Evolutionary conservation across 371 early-diverging fungal species (phyloP).

Genomic region (Basidiobolus heterosporus): DNA sequence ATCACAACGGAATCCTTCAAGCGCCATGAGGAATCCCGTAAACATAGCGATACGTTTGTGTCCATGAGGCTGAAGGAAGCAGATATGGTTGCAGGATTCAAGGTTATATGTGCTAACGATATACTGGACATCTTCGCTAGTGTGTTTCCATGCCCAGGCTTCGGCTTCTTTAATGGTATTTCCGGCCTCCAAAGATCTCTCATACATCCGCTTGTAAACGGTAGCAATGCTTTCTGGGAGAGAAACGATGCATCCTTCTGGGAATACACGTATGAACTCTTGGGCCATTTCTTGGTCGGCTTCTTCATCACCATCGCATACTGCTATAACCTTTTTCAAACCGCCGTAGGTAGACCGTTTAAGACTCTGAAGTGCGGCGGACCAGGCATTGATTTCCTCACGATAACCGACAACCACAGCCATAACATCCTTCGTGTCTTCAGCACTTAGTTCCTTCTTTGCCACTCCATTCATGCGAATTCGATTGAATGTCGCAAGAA

Average conservation of each 20-base stretch:
- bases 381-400: constrained; percentile 35
- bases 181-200: too few species aligned
- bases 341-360: constrained; percentile 28
- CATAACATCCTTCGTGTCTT: too few species aligned
- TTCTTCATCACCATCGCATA: constrained; percentile 36
- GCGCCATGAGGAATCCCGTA: constrained; percentile 32
- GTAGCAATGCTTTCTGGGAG: background rate
- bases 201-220: too few species aligned
- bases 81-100: constrained; percentile 12
- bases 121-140: constrained; percentile 8
- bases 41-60: constrained; percentile 51
- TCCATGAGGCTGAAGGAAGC: constrained; percentile 35
- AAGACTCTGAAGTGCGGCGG: constrained; percentile 33
- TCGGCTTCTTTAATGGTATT: constrained; percentile 10
- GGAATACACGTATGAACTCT: constrained; percentile 33
- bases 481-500: too few species aligned
- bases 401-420: constrained; percentile 37
- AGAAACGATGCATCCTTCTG: constrained; percentile 20
- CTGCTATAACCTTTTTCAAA: constrained; percentile 28
- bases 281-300: constrained; percentile 41
- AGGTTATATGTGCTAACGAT: constrained; percentile 9
- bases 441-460: too few species aligned
- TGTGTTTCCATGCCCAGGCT: background rate
- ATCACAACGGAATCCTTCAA: constrained; percentile 21
- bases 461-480: too few species aligned